These are phyloP conservation scores for Scorias spongiosa DNA, from an alignment of 2,329 filamentous ascomycete species.

Conservation along the genomic window DNA sequence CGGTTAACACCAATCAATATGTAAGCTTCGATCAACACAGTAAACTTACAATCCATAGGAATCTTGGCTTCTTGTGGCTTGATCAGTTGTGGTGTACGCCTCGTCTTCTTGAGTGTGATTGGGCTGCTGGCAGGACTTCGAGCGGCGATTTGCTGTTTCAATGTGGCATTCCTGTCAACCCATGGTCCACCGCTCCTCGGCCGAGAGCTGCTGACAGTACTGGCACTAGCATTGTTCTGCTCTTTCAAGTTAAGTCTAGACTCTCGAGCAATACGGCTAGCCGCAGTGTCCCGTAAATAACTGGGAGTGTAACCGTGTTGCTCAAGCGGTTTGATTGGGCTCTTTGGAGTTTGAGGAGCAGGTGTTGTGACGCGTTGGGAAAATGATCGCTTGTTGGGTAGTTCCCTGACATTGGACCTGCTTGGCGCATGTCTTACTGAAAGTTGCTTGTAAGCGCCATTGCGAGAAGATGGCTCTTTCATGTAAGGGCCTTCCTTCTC, in stretches of 20 bases:
- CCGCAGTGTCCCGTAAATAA: conserved; percentile 52
- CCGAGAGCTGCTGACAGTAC: conserved; percentile 33
- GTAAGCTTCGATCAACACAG: neutral
- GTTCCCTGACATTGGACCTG: neutral
- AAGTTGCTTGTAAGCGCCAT: conserved; percentile 43
- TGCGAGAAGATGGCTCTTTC: conserved; percentile 56
- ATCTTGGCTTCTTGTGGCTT: conserved; percentile 66
- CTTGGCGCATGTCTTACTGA: conserved; percentile 5
- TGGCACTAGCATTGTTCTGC: conserved; percentile 30
- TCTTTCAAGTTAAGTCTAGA: conserved; percentile 1
- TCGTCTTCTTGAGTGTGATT: conserved; percentile 31
- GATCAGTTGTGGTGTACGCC: conserved; percentile 64
- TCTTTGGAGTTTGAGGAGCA: conserved; percentile 39
- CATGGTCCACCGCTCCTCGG: conserved; percentile 34
- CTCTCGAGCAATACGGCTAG: conserved; percentile 49
- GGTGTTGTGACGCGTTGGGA: conserved; percentile 22
- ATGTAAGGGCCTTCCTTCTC: conserved; percentile 68
- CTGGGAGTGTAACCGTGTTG: conserved; percentile 38
- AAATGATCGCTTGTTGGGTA: neutral
- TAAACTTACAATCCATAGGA: conserved; percentile 20
- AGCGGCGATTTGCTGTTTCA: conserved; percentile 40
- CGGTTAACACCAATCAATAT: too few relatives aligned
- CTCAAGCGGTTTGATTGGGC: conserved; percentile 29
- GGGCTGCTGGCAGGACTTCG: conserved; percentile 37
- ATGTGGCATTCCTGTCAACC: conserved; percentile 40